Evolutionary conservation across 192 early-diverging fungal species (phyloP).

Genomic region (Rhizophagus prolifer): DNA sequence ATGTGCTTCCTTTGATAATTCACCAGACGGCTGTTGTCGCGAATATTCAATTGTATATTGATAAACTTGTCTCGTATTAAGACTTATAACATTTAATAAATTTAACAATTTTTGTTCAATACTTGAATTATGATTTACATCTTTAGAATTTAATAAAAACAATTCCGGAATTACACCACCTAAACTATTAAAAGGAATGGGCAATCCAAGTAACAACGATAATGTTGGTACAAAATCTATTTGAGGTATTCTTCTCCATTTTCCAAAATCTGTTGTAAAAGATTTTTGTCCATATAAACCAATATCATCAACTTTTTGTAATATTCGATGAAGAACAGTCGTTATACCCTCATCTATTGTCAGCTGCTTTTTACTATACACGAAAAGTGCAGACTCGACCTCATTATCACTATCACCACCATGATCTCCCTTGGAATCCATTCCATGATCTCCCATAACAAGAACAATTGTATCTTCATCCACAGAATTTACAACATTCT

Average conservation of each 20-base stretch:
- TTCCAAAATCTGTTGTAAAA: constrained; percentile 25
- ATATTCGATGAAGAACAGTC: constrained; percentile 24
- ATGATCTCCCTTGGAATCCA: constrained; percentile 94
- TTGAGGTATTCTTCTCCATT: constrained; percentile 77
- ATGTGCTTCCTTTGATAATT: constrained; percentile 49
- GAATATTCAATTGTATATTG: constrained; percentile 64
- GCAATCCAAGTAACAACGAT: constrained; percentile 73
- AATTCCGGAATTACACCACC: constrained; percentile 87
- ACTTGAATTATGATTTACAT: background rate
- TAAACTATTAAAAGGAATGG: constrained; percentile 92
- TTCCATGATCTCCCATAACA: constrained; percentile 97
- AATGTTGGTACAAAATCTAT: constrained; percentile 92
- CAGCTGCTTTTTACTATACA: constrained; percentile 63
- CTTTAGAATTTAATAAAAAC: constrained; percentile 48
- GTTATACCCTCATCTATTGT: background rate
- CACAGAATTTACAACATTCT: constrained; percentile 59
- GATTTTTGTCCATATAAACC: background rate
- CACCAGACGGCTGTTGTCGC: constrained; percentile 47
- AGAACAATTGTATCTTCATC: constrained; percentile 80
- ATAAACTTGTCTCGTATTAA: constrained; percentile 71
- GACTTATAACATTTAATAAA: constrained; percentile 53
- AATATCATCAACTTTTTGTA: constrained; percentile 34
- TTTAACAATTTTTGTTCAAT: constrained; percentile 34
- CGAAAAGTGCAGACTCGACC: constrained; percentile 79
- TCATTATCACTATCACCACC: constrained; percentile 94